Conservation (phyloP, 2,329 filamentous ascomycete species). For the Eutypa lata region DNA sequence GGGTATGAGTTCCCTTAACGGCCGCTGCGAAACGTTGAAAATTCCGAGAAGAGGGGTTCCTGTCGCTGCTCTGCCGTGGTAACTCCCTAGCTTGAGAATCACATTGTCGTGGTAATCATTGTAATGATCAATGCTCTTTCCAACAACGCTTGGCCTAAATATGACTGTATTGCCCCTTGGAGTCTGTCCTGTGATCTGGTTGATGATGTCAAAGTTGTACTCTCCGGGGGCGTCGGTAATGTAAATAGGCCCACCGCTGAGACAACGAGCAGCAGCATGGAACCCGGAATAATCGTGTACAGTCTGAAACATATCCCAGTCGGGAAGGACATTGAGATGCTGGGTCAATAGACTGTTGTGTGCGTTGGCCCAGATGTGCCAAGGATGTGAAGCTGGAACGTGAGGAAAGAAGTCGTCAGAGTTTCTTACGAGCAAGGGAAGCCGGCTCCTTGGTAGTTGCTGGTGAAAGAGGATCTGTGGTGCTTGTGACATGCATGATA, state of each 20-base stretch:
- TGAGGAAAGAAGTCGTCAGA: slow-evolving; percentile 92
- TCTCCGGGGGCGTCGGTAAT: slow-evolving; percentile 87
- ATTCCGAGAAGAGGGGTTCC: slow-evolving; percentile 77
- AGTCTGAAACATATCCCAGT: slow-evolving; percentile 73
- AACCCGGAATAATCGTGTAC: slow-evolving; percentile 69
- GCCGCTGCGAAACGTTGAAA: slow-evolving; percentile 72
- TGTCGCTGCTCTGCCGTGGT: slow-evolving; percentile 62
- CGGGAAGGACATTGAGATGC: slow-evolving; percentile 82
- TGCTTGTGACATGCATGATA: slow-evolving; percentile 92
- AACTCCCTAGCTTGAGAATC: slow-evolving; percentile 75
- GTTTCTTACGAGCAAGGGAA: slow-evolving; percentile 74
- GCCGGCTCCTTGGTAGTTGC: slow-evolving; percentile 73
- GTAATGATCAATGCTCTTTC: slow-evolving; percentile 71
- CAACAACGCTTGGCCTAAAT: slow-evolving; percentile 72
- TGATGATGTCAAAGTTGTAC: slow-evolving; percentile 72
- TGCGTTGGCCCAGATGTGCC: slow-evolving; percentile 94
- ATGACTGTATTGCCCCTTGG: slow-evolving; percentile 72
- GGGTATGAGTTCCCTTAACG: slow-evolving; percentile 66
- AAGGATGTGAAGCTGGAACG: slow-evolving; percentile 75
- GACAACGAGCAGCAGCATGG: slow-evolving; percentile 84
- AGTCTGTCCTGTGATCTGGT: slow-evolving; percentile 76
- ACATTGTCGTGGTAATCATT: slow-evolving; percentile 69
- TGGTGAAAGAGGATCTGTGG: slow-evolving; percentile 84
- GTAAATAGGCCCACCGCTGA: slow-evolving; percentile 89
- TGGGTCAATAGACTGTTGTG: slow-evolving; percentile 82